These are phyloP conservation scores for Neofusicoccum kwambonambiense DNA, from an alignment of 2,329 filamentous ascomycete genomes.

Conservation along the genomic window DNA sequence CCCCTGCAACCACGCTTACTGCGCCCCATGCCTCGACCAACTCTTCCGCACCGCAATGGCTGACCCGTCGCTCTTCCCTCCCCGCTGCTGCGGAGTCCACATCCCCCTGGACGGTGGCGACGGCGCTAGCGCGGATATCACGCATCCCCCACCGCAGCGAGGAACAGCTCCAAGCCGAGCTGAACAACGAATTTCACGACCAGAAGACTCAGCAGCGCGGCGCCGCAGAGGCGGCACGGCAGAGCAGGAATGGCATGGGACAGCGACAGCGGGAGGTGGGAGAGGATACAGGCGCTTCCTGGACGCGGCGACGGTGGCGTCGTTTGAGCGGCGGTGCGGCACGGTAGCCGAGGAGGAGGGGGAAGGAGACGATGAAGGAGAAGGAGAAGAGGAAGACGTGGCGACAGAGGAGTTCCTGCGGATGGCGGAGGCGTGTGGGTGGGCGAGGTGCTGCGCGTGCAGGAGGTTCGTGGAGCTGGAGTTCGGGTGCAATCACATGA, in stretches of 20 bases:
- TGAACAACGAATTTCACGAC: no score
- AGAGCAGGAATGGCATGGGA: background rate
- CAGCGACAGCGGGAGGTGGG: background rate
- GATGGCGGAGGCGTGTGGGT: slow-evolving; percentile 61
- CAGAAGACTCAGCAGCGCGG: no score
- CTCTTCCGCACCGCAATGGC: slow-evolving; percentile 23
- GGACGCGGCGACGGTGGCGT: background rate
- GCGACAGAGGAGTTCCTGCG: slow-evolving; percentile 50
- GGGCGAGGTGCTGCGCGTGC: slow-evolving; percentile 68
- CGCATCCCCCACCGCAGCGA: no score
- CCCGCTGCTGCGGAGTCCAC: slow-evolving; percentile 22
- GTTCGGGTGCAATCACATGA: slow-evolving; percentile 63
- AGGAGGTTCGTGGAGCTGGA: slow-evolving; percentile 58
- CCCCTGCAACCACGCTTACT: slow-evolving; percentile 24
- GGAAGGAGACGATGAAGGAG: slow-evolving; percentile 15
- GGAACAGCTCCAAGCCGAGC: no score
- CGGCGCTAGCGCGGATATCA: background rate
- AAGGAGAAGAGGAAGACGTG: background rate
- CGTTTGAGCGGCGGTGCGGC: slow-evolving; percentile 21
- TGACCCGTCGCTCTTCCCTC: slow-evolving; percentile 26
- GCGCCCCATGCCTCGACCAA: slow-evolving; percentile 20
- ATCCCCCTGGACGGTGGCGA: slow-evolving; percentile 22
- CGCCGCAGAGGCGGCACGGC: no score
- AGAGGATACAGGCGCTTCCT: background rate
- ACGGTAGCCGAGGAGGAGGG: background rate